phyloP scores from a whole-genome alignment of 1,284 basidiomycete species.

The Sanguinoderma infundibulare region DNA sequence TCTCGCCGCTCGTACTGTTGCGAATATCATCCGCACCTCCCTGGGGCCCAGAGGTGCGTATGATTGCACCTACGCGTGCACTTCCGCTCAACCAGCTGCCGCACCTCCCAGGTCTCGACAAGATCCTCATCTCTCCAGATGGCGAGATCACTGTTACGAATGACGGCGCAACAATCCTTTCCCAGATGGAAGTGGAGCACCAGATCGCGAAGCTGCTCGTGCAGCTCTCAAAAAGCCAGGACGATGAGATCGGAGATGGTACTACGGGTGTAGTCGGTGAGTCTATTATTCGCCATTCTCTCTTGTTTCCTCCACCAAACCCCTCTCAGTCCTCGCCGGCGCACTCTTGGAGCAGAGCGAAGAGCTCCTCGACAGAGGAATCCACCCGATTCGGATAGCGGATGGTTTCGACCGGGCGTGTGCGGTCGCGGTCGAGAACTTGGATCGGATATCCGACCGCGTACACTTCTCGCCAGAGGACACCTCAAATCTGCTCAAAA shows the following conservation, averaged over 20 bases:
- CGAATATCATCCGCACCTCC: conserved; percentile 95
- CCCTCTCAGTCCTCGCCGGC: conserved; percentile 86
- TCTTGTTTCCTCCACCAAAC: neutral
- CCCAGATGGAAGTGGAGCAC: conserved; percentile 98
- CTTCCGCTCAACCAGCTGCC: conserved; percentile 2
- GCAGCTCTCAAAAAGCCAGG: conserved; percentile 96
- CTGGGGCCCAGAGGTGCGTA: conserved; percentile 87
- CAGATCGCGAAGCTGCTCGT: conserved; percentile 98
- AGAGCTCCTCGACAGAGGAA: conserved; percentile 92
- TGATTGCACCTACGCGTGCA: neutral
- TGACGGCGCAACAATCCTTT: conserved; percentile 95
- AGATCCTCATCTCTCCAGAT: conserved; percentile 98
- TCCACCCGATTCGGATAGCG: conserved; percentile 98
- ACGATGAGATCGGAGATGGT: conserved; percentile 99
- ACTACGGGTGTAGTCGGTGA: conserved; percentile 98
- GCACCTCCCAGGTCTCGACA: conserved; percentile 81
- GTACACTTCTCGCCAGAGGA: conserved; percentile 86
- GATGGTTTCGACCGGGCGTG: conserved; percentile 98
- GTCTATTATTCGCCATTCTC: conserved; percentile 38
- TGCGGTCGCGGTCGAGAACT: conserved; percentile 84
- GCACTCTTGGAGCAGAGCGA: conserved; percentile 92
- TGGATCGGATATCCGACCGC: conserved; percentile 92
- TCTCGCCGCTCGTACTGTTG: conserved; percentile 89
- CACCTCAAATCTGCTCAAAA: conserved; percentile 90
- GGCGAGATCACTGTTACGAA: conserved; percentile 99